Conservation (phyloP, 805 yeast species). For the Cephaloascus fragrans region DNA sequence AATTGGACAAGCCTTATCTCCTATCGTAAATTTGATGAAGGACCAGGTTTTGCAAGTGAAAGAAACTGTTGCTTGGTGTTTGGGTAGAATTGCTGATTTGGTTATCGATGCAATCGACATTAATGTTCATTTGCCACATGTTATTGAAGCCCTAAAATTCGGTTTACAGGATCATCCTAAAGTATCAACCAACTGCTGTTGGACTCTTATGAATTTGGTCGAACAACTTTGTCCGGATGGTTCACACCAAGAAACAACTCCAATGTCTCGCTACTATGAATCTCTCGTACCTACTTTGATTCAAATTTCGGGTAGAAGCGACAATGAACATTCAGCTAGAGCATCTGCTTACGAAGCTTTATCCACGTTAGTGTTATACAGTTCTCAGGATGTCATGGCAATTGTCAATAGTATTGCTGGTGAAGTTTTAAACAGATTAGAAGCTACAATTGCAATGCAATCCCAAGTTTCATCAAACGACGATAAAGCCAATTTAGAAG, state of each 20-base stretch:
- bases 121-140: slow-evolving; percentile 53
- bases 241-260: slow-evolving; percentile 38
- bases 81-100: slow-evolving; percentile 90
- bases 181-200: slow-evolving; percentile 94
- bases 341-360: slow-evolving; percentile 97
- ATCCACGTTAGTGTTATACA: slow-evolving; percentile 67
- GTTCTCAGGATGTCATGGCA: slow-evolving; percentile 62
- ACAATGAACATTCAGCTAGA: slow-evolving; percentile 80
- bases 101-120: slow-evolving; percentile 69
- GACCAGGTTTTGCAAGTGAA: slow-evolving; percentile 80
- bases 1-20: slow-evolving; percentile 74
- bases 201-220: slow-evolving; percentile 88
- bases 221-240: slow-evolving; percentile 67
- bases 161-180: slow-evolving; percentile 92
- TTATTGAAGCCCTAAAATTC: slow-evolving; percentile 59
- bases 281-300: slow-evolving; percentile 62
- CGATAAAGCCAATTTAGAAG: slow-evolving; percentile 72
- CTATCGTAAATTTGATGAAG: slow-evolving; percentile 63
- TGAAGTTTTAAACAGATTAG: slow-evolving; percentile 64
- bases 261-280: slow-evolving; percentile 67
- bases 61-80: slow-evolving; percentile 97
- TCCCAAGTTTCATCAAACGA: slow-evolving; percentile 55
- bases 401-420: slow-evolving; percentile 65
- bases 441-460: slow-evolving; percentile 53
- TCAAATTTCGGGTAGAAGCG: slow-evolving; percentile 57